phyloP scores from a whole-genome alignment of 2,329 filamentous ascomycete genomes.

The Xylaria sp. region DNA sequence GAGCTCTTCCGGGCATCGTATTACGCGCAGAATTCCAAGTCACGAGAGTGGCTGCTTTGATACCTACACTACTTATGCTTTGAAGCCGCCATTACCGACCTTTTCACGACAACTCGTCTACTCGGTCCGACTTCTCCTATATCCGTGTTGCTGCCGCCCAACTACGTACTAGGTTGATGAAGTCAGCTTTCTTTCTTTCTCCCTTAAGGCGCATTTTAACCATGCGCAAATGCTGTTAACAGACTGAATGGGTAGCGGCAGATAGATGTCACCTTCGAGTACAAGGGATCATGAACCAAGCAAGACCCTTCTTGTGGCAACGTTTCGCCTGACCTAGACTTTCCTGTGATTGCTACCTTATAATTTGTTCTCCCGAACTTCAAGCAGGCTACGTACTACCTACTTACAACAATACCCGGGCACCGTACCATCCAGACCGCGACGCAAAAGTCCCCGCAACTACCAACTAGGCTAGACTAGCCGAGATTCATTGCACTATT shows the following conservation, averaged over 20 bases:
- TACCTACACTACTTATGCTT: background rate
- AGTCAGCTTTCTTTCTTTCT: background rate
- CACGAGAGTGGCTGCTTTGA: constrained; percentile 2
- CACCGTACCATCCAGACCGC: background rate
- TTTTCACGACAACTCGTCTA: background rate
- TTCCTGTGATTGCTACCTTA: background rate
- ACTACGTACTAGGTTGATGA: background rate
- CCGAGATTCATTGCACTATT: constrained; percentile 4
- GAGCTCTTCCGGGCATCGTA: constrained; percentile 2
- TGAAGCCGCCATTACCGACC: too few relatives aligned
- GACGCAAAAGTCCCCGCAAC: constrained; percentile 19
- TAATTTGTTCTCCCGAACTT: background rate
- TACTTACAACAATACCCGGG: background rate
- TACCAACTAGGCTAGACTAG: constrained; percentile 14
- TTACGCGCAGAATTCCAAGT: constrained; percentile 11
- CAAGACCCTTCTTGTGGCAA: background rate
- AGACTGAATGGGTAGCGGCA: background rate
- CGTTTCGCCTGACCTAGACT: background rate
- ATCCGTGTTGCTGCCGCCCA: background rate
- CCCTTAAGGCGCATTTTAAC: background rate
- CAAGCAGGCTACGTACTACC: constrained; percentile 2
- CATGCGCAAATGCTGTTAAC: background rate
- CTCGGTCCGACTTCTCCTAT: constrained; percentile 7
- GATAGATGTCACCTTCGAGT: background rate
- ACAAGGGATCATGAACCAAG: background rate